Percentiles rank a stretch among this genome's conserved stretches.
Evolutionary conservation across 225 moss, liverwort and hornwort genomes (phyloP).

Genomic region (Marchantia paleacea): DNA sequence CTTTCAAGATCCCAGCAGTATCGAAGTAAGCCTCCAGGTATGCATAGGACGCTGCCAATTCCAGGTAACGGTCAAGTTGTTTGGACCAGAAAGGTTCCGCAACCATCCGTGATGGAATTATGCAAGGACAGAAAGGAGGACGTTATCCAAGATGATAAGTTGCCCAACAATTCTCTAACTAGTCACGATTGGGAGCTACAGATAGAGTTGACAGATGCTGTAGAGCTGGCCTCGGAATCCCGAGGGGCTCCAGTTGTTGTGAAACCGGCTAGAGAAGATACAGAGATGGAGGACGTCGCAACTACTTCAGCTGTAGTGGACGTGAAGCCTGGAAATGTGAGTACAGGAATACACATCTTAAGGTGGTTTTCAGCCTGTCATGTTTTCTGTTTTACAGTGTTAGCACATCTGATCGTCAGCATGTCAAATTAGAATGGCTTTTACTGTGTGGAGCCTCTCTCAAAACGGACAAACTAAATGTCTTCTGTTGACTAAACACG

Average conservation of each 20-base stretch:
- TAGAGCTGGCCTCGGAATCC: background rate
- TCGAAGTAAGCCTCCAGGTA: slow-evolving; percentile 33
- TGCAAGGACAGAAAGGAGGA: slow-evolving; percentile 33
- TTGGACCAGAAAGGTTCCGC: slow-evolving; percentile 64
- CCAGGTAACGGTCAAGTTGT: slow-evolving; percentile 40
- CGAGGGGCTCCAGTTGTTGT: background rate
- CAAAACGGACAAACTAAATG: too few species aligned
- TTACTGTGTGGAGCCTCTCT: too few species aligned
- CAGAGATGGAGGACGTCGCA: slow-evolving; percentile 30
- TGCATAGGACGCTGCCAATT: slow-evolving; percentile 30
- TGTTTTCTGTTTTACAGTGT: background rate
- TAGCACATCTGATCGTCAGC: background rate
- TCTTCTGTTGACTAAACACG: too few species aligned
- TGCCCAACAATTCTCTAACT: background rate
- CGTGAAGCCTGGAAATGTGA: slow-evolving; percentile 18
- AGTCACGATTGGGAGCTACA: slow-evolving; percentile 2
- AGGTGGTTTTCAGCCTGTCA: background rate
- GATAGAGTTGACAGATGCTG: slow-evolving; percentile 8
- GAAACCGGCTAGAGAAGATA: slow-evolving; percentile 19
- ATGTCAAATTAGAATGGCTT: too few species aligned
- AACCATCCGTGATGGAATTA: slow-evolving; percentile 13
- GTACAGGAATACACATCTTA: slow-evolving; percentile 8
- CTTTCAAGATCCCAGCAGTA: slow-evolving; percentile 48
- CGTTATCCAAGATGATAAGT: slow-evolving; percentile 1
- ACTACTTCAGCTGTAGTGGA: slow-evolving; percentile 12